Conservation (phyloP, 495 filamentous ascomycete species). For the Barbatosphaeria neglecta region DNA sequence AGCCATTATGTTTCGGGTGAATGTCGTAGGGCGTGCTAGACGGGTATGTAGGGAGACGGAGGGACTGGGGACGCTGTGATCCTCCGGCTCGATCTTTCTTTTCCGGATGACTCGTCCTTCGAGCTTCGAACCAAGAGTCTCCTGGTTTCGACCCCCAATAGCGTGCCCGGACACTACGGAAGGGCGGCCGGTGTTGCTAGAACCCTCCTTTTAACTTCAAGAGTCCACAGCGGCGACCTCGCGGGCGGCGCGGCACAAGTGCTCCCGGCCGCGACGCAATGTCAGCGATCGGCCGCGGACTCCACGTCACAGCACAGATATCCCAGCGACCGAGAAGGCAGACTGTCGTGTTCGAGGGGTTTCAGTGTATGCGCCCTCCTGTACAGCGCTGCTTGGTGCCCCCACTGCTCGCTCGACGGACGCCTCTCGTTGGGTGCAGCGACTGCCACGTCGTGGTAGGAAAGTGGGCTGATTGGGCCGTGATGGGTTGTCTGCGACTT, state of each 20-base stretch:
- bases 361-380: no score
- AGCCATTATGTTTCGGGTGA: background rate
- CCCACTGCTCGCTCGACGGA: background rate
- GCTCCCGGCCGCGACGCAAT: background rate
- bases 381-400: no score
- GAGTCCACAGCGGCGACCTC: background rate
- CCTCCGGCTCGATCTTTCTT: background rate
- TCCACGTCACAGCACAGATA: background rate
- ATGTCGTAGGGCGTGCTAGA: background rate
- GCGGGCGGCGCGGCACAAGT: background rate
- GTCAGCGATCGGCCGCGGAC: background rate
- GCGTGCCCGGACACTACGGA: background rate
- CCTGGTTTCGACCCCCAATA: background rate
- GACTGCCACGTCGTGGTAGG: constrained; percentile 9
- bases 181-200: background rate
- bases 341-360: no score
- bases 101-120: no score
- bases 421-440: constrained; percentile 1
- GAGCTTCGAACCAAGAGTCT: background rate
- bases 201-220: background rate
- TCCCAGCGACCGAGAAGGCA: background rate
- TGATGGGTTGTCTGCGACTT: background rate
- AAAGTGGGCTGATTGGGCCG: constrained; percentile 1
- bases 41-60: background rate
- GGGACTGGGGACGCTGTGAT: background rate